These are phyloP conservation scores for Leishmania tropica DNA, from an alignment of 208 protist genomes.

Conservation along the genomic window DNA sequence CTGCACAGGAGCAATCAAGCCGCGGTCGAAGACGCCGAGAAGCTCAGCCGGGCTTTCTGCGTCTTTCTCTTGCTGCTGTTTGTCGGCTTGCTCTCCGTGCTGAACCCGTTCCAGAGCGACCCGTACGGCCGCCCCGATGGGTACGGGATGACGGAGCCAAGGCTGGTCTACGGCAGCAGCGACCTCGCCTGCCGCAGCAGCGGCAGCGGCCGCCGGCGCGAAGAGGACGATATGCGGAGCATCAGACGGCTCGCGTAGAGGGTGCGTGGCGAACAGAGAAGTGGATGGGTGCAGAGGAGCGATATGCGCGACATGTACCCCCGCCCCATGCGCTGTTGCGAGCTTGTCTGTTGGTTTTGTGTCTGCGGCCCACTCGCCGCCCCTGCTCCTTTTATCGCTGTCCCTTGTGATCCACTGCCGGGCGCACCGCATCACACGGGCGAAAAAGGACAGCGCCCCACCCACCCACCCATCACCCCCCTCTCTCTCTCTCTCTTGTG, in stretches of 20 bases:
- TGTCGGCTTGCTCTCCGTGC: conserved; percentile 10
- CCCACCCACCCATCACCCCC: background rate
- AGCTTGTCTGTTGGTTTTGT: background rate
- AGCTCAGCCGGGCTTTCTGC: conserved; percentile 42
- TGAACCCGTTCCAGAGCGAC: conserved; percentile 55
- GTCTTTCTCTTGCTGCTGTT: conserved; percentile 26
- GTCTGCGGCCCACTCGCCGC: background rate
- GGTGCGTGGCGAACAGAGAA: background rate
- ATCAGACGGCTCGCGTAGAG: background rate
- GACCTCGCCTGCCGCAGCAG: background rate
- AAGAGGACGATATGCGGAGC: background rate
- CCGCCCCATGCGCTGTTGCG: background rate
- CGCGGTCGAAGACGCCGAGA: conserved; percentile 50
- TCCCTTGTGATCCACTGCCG: background rate
- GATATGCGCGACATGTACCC: background rate
- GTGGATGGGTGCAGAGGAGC: background rate
- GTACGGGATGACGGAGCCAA: conserved; percentile 25
- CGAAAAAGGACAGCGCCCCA: background rate
- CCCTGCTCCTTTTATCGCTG: background rate
- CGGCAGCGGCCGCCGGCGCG: background rate
- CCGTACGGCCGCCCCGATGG: conserved; percentile 48
- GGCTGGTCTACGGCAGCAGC: conserved; percentile 10
- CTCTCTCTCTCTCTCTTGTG: background rate
- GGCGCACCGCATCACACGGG: background rate
- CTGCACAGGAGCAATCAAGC: conserved; percentile 47